Percentiles rank a stretch among this genome's conserved stretches.
These are phyloP conservation scores for Pinus taeda DNA, from an alignment of 75 land plant genomes.

Conservation along the genomic window DNA sequence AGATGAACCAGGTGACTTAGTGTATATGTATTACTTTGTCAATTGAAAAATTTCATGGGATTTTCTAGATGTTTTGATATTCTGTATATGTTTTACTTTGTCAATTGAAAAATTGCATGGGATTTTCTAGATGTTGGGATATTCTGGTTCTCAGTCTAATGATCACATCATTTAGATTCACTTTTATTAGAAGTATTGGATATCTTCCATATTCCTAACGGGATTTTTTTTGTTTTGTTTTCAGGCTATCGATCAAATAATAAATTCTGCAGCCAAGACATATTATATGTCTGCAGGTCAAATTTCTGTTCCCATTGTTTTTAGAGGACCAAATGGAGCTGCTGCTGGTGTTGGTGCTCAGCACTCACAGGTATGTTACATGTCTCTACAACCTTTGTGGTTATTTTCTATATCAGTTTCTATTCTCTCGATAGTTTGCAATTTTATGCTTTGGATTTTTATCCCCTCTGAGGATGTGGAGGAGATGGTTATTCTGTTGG, in stretches of 20 bases:
- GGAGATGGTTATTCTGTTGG: not conserved
- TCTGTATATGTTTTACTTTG: not conserved
- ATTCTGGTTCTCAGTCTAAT: not conserved
- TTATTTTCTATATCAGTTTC: not conserved
- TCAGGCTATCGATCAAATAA: conserved; percentile 96
- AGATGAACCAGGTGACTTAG: too few relatives aligned
- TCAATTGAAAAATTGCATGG: too few relatives aligned
- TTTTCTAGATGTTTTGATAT: not conserved
- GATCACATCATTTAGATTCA: not conserved
- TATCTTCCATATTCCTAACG: not conserved
- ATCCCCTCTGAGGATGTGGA: not conserved
- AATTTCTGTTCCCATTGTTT: conserved; percentile 86
- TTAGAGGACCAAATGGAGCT: conserved; percentile 96
- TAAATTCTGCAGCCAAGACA: conserved; percentile 94
- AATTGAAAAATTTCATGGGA: too few relatives aligned
- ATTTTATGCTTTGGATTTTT: not conserved
- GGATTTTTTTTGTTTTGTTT: conserved; percentile 3
- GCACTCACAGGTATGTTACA: conserved; percentile 75
- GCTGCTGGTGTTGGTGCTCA: conserved; percentile 98
- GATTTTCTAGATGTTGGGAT: not conserved
- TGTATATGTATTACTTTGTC: too few relatives aligned
- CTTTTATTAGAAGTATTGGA: not conserved
- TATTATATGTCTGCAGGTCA: conserved; percentile 96
- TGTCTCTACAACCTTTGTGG: not conserved
- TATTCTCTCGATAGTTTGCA: not conserved